Conservation (phyloP, 108 stramenopile genomes). For the Pinguiococcus pyrenoidosus region DNA sequence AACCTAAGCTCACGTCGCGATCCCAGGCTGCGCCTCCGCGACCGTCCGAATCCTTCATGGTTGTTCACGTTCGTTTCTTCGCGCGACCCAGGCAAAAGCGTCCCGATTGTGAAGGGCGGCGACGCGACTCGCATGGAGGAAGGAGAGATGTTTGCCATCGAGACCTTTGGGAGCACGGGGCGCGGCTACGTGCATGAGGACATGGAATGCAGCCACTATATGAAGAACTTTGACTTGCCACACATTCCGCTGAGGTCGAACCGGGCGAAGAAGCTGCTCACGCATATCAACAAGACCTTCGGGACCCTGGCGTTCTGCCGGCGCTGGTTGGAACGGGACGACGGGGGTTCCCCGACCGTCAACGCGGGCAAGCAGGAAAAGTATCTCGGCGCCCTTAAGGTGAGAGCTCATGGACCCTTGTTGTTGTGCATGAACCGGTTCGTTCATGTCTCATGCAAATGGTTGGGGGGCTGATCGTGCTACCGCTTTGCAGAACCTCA, state of each 20-base stretch:
- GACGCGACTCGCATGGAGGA: conserved; percentile 94
- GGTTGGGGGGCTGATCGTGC: too few relatives aligned
- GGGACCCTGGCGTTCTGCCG: conserved; percentile 96
- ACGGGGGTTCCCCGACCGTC: conserved; percentile 27
- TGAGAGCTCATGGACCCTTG: too few relatives aligned
- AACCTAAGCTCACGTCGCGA: too few relatives aligned
- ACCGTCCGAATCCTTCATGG: too few relatives aligned
- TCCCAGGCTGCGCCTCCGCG: too few relatives aligned
- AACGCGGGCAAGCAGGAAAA: conserved; percentile 78
- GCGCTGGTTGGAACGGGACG: conserved; percentile 86
- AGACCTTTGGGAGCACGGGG: conserved; percentile 92
- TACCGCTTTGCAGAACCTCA: too few relatives aligned
- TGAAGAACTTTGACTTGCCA: conserved; percentile 87
- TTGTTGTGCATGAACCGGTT: too few relatives aligned
- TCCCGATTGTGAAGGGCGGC: conserved; percentile 83
- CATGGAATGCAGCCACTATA: conserved; percentile 96
- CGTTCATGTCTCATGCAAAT: too few relatives aligned
- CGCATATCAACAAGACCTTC: conserved; percentile 98
- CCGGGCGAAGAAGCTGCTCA: conserved; percentile 63
- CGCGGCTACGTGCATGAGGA: conserved; percentile 76
- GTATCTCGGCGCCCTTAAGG: conserved; percentile 93
- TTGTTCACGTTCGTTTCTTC: too few relatives aligned
- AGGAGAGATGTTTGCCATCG: conserved; percentile 94
- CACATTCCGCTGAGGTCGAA: conserved; percentile 69
- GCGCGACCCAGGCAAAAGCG: conserved; percentile 88